Conservation (phyloP, 257 asterid species). For the Echium plantagineum region DNA sequence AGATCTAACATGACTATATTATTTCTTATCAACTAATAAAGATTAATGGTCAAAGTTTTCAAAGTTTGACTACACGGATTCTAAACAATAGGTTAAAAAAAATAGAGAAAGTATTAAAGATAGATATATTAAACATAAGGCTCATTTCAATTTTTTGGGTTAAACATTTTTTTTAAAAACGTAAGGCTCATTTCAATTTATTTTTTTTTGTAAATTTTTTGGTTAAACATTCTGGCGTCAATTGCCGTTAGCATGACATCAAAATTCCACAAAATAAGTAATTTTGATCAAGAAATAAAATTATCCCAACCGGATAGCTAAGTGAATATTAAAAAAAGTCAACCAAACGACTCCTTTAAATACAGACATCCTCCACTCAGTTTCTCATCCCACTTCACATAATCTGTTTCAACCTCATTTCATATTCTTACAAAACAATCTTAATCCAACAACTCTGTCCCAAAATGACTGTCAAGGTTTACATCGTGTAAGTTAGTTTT, state of each 20-base stretch:
- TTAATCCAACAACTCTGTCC: slow-evolving; percentile 1
- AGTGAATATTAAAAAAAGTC: background rate
- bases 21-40: too few relatives aligned
- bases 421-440: slow-evolving; percentile 4
- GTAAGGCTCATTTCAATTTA: too few relatives aligned
- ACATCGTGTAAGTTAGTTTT: slow-evolving; percentile 38
- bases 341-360: background rate
- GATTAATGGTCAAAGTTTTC: too few relatives aligned
- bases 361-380: background rate
- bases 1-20: too few relatives aligned
- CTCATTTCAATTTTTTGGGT: too few relatives aligned
- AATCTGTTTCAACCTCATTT: slow-evolving; percentile 10
- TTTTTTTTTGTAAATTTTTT: too few relatives aligned
- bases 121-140: too few relatives aligned
- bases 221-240: slow-evolving; percentile 4
- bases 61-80: too few relatives aligned
- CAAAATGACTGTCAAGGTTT: slow-evolving; percentile 51
- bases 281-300: background rate
- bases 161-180: too few relatives aligned
- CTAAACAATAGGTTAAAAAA: too few relatives aligned
- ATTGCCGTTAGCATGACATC: slow-evolving; percentile 36
- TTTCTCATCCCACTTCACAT: background rate
- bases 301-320: background rate
- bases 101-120: too few relatives aligned
- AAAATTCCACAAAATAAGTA: slow-evolving; percentile 9